Evolutionary conservation across 805 yeast genomes (phyloP).

Genomic region (Maudiozyma pseudohumilis): DNA sequence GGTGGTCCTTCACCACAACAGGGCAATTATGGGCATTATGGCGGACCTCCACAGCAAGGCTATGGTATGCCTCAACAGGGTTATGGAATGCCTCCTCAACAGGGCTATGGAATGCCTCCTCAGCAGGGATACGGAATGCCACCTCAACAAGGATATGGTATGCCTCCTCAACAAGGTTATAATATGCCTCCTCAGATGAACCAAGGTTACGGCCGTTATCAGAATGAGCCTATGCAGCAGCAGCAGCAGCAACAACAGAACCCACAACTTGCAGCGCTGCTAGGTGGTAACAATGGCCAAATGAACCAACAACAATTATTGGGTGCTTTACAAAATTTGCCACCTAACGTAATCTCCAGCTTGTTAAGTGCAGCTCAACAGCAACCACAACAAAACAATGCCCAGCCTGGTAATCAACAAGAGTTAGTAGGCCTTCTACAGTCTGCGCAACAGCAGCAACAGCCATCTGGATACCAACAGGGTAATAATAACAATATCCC

Average conservation of each 20-base stretch:
- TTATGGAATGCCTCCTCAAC: constrained; percentile 12
- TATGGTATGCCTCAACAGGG: constrained; percentile 8
- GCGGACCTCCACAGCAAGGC: constrained; percentile 4
- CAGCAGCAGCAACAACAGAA: constrained; percentile 20
- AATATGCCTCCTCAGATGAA: constrained; percentile 7
- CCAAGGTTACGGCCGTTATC: constrained; percentile 9
- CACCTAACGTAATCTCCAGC: constrained; percentile 28
- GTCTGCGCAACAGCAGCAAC: constrained; percentile 17
- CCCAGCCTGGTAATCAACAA: constrained; percentile 12
- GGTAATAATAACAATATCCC: background rate
- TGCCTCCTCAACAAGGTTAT: too few species aligned
- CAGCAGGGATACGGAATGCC: constrained; percentile 8
- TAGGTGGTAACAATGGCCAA: constrained; percentile 16
- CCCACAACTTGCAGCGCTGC: constrained; percentile 20
- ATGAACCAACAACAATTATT: constrained; percentile 27
- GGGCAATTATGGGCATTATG: constrained; percentile 7
- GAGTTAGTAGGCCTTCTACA: constrained; percentile 26
- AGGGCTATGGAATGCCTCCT: constrained; percentile 13
- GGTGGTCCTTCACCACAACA: constrained; percentile 9
- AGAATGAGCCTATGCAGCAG: constrained; percentile 6
- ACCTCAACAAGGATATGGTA: constrained; percentile 6
- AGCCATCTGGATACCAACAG: constrained; percentile 1
- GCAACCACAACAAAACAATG: constrained; percentile 22
- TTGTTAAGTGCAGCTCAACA: constrained; percentile 27
- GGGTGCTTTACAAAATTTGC: constrained; percentile 27